Conservation (phyloP, 352 stramenopile genomes). For the Phytopythium litorale region DNA sequence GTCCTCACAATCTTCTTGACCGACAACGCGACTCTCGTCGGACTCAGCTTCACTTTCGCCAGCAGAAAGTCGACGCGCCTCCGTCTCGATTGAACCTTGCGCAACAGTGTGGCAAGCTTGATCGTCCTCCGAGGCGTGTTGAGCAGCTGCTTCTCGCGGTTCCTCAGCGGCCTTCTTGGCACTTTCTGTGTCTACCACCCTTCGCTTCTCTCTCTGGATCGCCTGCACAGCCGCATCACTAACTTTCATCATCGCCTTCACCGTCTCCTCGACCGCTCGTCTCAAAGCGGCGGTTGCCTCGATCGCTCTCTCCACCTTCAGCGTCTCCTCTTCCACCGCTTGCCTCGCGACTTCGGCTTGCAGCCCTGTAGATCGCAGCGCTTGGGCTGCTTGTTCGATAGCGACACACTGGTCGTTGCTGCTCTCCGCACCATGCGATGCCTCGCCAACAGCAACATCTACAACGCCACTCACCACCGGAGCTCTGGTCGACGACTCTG, state of each 20-base stretch:
- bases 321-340: not conserved
- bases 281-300: not conserved
- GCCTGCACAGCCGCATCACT: not conserved
- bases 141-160: not conserved
- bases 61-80: no score
- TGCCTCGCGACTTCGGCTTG: not conserved
- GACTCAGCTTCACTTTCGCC: no score
- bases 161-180: not conserved
- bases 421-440: not conserved
- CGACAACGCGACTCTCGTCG: no score
- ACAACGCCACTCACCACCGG: not conserved
- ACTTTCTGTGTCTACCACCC: not conserved
- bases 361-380: not conserved
- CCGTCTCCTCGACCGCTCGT: not conserved
- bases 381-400: not conserved
- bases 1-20: no score
- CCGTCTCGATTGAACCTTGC: no score
- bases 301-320: not conserved
- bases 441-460: not conserved
- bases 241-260: conserved; percentile 1
- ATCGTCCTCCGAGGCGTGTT: not conserved
- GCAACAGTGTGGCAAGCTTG: no score
- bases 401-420: not conserved
- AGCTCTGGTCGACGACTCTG: not conserved
- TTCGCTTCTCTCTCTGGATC: not conserved